Base-by-base conservation (phyloP, 306 rosid species). In the Begonia fuchsioides region DNA sequence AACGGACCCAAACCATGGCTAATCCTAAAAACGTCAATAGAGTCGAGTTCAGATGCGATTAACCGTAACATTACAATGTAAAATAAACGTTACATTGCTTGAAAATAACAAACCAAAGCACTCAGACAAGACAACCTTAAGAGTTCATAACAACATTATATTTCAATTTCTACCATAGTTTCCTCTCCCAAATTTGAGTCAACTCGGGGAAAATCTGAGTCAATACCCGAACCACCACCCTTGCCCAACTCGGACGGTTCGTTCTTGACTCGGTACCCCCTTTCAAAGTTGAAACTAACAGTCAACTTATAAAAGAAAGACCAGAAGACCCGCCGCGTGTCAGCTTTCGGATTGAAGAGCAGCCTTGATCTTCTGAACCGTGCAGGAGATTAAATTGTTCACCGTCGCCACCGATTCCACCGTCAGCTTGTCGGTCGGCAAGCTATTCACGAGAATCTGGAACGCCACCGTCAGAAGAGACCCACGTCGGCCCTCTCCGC, bases 191-290 rank as follows among this genome's bases (percentile, higher is more conserved):
- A 19, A 19, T n/a, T 10, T 19, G 56, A 62, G 71, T 55, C 74
- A 65, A 68, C 59, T 51, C 44, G 71, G 78, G 81, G 83, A 76
- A 45, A 54, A 80, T 80, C 80, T 48, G 76, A 90, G 97, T 90
- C 97, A 90, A 90, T 90, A 73, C 97, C 97, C 97, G 97, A 90
- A 90, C 97, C 97, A 75, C 87, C 70, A 77, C 71, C 82, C 78
- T 68, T 76, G 82, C 85, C 59, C 2, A 2, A 43, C 56, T 14
- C 39, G 72, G 68, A 72, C 78, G 95, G 97, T 90, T 84, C 97
- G 97, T 84, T 90, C 61, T 56, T 56, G 61, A 56, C 61, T 56
- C 61, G 20, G 19, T 44, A 49, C 32, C 38, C 14, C 2, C n/a
- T n/a, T n/a, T n/a, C n/a, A n/a, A n/a, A n/a, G n/a, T n/a, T n/a